These are phyloP conservation scores for Cucumis cinereus DNA, from an alignment of 306 rosid genomes.

Conservation along the genomic window DNA sequence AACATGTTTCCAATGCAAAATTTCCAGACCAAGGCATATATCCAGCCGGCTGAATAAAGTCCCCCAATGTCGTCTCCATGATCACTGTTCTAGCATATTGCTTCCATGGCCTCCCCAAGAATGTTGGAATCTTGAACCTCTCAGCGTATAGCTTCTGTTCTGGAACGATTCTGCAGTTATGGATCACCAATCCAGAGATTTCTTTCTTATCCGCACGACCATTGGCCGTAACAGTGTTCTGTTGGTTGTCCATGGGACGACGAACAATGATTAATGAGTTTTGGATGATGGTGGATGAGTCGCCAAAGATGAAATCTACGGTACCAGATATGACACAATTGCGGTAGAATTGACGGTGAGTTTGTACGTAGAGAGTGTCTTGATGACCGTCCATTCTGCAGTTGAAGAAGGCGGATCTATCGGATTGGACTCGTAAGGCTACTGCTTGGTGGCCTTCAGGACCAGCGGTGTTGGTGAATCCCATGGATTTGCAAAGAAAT, in stretches of 20 bases:
- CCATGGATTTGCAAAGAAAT: constrained; percentile 42
- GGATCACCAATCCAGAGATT: constrained; percentile 32
- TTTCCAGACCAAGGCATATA: constrained; percentile 22
- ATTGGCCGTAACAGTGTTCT: constrained; percentile 41
- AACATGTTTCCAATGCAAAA: constrained; percentile 21
- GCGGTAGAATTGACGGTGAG: constrained; percentile 56
- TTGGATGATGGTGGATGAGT: constrained; percentile 33
- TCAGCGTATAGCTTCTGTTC: constrained; percentile 19
- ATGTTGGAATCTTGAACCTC: constrained; percentile 22
- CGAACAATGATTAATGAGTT: constrained; percentile 37
- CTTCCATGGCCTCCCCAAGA: constrained; percentile 67
- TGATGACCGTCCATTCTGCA: constrained; percentile 51
- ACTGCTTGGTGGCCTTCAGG: constrained; percentile 59
- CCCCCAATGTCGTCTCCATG: constrained; percentile 43
- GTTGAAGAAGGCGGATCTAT: constrained; percentile 33
- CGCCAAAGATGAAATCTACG: constrained; percentile 65
- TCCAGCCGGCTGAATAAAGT: constrained; percentile 34
- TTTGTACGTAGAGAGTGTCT: constrained; percentile 53
- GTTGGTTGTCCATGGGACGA: constrained; percentile 25
- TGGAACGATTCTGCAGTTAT: constrained; percentile 39
- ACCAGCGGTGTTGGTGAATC: constrained; percentile 60
- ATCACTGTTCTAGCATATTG: constrained; percentile 26
- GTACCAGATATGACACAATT: constrained; percentile 74
- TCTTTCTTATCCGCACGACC: constrained; percentile 13
- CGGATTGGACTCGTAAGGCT: constrained; percentile 56